Evolutionary conservation across 2,329 filamentous ascomycete genomes (phyloP).

Genomic region (Chaetomium globosum): DNA sequence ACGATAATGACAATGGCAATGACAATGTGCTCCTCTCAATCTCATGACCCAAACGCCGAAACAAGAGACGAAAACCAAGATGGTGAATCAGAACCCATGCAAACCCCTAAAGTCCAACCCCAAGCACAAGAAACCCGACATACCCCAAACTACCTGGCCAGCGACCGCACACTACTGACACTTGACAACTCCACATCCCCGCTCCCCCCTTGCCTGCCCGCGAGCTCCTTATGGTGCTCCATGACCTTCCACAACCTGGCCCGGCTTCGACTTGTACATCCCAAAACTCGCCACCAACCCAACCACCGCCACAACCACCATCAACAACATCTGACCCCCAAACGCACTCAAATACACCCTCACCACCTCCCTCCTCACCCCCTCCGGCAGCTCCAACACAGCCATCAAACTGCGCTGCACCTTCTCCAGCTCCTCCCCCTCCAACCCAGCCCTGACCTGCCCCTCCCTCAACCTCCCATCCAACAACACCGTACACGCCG

Average conservation of each 20-base stretch:
- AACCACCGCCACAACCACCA: conserved; percentile 28
- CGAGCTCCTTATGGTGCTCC: conserved; percentile 31
- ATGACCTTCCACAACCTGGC: conserved; percentile 31
- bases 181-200: conserved; percentile 33
- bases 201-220: neutral
- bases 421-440: conserved; percentile 22
- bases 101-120: neutral
- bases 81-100: neutral
- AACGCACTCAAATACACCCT: conserved; percentile 34
- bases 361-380: conserved; percentile 20
- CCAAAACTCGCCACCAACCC: conserved; percentile 29
- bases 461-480: conserved; percentile 46
- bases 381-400: conserved; percentile 19
- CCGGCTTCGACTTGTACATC: conserved; percentile 28
- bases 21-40: neutral
- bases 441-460: neutral
- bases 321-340: conserved; percentile 30
- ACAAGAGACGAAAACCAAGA: neutral
- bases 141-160: conserved; percentile 25
- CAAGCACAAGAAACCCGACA: neutral
- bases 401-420: conserved; percentile 32
- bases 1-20: neutral
- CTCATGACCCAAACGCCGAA: neutral
- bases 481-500: conserved; percentile 62
- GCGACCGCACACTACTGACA: conserved; percentile 33